Percentiles rank a stretch among this genome's conserved stretches.
These are phyloP conservation scores for Lodderomyces parapsilosis DNA, from an alignment of 1,139 yeast genomes.

Conservation along the genomic window DNA sequence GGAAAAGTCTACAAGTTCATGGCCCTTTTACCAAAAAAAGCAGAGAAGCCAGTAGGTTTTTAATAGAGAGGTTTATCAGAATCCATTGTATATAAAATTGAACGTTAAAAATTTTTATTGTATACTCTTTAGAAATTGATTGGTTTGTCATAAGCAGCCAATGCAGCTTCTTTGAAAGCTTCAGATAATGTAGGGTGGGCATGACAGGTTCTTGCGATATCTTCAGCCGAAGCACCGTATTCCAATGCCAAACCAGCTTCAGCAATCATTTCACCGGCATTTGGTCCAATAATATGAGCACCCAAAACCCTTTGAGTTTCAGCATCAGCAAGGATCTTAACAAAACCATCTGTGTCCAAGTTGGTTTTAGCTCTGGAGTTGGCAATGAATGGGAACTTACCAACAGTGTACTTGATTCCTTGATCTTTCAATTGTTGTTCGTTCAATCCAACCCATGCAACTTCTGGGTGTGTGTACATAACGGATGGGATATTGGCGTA, in stretches of 20 bases:
- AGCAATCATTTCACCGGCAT: conserved; percentile 99
- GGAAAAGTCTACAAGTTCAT: conserved; percentile 76
- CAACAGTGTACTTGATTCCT: conserved; percentile 88
- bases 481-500: conserved; percentile 97
- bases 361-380: conserved; percentile 99
- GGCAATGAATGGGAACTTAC: conserved; percentile 98
- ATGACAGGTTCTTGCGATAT: conserved; percentile 94
- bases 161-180: conserved; percentile 98
- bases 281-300: conserved; percentile 95
- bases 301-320: conserved; percentile 97
- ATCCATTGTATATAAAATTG: too few species aligned
- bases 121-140: conserved; percentile 61
- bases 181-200: conserved; percentile 98
- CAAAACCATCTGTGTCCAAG: conserved; percentile 95
- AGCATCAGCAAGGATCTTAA: conserved; percentile 92
- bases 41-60: conserved; percentile 39
- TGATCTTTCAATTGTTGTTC: conserved; percentile 95
- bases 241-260: conserved; percentile 97
- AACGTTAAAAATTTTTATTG: too few species aligned
- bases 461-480: conserved; percentile 99
- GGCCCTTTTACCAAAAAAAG: conserved; percentile 54
- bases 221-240: conserved; percentile 99
- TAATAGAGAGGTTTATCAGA: too few species aligned
- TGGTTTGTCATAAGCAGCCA: conserved; percentile 88
- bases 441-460: conserved; percentile 97